Evolutionary conservation across 2,329 filamentous ascomycete genomes (phyloP).

Genomic region (Xylaria sp.): DNA sequence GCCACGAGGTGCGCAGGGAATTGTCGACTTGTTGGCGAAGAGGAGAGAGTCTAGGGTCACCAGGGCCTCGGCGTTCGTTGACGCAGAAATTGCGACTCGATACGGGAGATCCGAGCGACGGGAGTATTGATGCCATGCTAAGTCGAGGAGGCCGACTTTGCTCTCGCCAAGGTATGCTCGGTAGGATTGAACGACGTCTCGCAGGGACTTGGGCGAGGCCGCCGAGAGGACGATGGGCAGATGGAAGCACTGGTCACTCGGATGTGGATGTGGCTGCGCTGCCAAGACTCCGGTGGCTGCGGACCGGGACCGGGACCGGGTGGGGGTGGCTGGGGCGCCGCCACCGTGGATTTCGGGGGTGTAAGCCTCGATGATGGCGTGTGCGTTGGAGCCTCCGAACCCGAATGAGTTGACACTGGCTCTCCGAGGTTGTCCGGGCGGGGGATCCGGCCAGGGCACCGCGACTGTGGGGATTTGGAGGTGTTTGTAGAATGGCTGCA

Average conservation of each 20-base stretch:
- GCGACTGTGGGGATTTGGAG: constrained; percentile 50
- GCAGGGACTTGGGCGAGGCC: constrained; percentile 50
- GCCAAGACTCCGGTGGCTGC: constrained; percentile 28
- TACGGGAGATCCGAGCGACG: constrained; percentile 48
- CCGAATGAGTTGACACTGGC: constrained; percentile 59
- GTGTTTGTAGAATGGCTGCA: constrained; percentile 50
- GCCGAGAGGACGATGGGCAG: constrained; percentile 54
- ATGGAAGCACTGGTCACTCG: constrained; percentile 26
- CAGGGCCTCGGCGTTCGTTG: constrained; percentile 39
- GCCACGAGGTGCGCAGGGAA: constrained; percentile 22
- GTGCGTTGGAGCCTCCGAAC: constrained; percentile 57
- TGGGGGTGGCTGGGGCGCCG: constrained; percentile 9
- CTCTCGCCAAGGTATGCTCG: constrained; percentile 45
- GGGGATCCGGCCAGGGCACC: constrained; percentile 50
- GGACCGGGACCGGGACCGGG: not conserved
- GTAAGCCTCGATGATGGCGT: constrained; percentile 56
- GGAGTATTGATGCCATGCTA: constrained; percentile 50
- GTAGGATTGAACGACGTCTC: constrained; percentile 43
- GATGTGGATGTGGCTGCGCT: constrained; percentile 17
- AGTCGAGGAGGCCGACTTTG: constrained; percentile 31
- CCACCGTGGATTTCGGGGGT: constrained; percentile 47
- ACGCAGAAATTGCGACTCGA: constrained; percentile 45
- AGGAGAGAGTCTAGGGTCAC: constrained; percentile 44
- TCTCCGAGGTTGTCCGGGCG: constrained; percentile 51
- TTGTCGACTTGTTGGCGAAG: constrained; percentile 32